These are phyloP conservation scores for Abortiporus biennis DNA, from an alignment of 1,284 basidiomycete genomes.

Conservation along the genomic window DNA sequence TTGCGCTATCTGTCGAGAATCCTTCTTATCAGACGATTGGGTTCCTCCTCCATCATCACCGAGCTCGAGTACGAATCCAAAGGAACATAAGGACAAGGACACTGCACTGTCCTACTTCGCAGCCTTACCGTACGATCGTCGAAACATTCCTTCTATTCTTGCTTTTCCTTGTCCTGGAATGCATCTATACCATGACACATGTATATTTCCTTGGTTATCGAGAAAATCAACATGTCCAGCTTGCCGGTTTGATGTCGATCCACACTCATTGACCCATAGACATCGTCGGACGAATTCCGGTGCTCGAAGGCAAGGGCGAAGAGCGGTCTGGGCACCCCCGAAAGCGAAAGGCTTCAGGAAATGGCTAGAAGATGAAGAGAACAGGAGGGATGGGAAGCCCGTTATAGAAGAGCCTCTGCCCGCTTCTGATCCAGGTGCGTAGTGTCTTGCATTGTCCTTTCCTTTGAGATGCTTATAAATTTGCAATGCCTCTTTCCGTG, in stretches of 20 bases:
- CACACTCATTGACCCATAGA: constrained; percentile 21
- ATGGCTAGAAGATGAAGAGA: constrained; percentile 22
- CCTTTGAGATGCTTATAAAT: too few species aligned
- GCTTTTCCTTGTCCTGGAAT: constrained; percentile 26
- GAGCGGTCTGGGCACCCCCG: constrained; percentile 20
- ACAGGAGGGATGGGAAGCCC: not conserved
- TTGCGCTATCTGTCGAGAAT: constrained; percentile 25
- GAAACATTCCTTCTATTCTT: constrained; percentile 10
- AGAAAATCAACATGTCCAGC: constrained; percentile 27
- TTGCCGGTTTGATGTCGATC: constrained; percentile 27
- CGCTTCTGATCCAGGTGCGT: too few species aligned
- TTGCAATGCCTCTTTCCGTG: too few species aligned
- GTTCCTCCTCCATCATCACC: too few species aligned
- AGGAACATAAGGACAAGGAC: not conserved
- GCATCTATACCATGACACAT: constrained; percentile 24
- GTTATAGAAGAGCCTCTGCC: too few species aligned
- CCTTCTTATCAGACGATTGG: constrained; percentile 9
- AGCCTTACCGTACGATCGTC: constrained; percentile 15
- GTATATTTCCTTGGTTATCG: constrained; percentile 24
- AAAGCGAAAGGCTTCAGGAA: constrained; percentile 13
- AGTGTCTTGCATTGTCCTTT: too few species aligned
- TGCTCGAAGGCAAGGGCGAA: not conserved
- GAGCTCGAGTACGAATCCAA: too few species aligned
- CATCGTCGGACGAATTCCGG: constrained; percentile 1
- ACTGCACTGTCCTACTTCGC: constrained; percentile 6